Base-by-base conservation (phyloP, 805 yeast genomes). In the Cyberlindnera japonica region DNA sequence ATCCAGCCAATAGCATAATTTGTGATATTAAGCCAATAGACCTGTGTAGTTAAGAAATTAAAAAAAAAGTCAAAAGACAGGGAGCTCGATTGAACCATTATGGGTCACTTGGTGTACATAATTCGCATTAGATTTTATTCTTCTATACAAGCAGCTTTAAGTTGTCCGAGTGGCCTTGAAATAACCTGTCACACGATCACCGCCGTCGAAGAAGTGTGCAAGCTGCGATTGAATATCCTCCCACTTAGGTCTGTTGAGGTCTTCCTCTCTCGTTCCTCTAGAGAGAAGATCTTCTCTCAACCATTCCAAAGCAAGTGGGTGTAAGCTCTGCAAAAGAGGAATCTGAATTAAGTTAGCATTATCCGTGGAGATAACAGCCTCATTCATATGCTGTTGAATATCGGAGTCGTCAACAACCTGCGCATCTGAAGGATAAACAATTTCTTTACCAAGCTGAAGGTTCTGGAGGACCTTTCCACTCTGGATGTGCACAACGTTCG, bases 251-350 rank as follows among this genome's bases (percentile, higher is more conserved):
- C 69, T 69, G 65, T 74, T 46, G 81, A 67, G 21, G 67, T 68
- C 20, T 86, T 68, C 45, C 59, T 63, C 37, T 54, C 61, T 49
- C 73, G 69, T 37, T 59, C 77, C 41, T 49, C 60, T 37, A 32
- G 54, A 38, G 55, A 62, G 66, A 63, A 72, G 47, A 51, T 81
- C 87, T 2, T 63, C 59, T 18, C 63, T 50, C 18, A 85, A 64
- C 95, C 95, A 85, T 27, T 70, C 63, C 43, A 82, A 61, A 0
- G 89, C 90, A 38, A 85, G 60, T 4, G 95, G 95, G 57, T 85
- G 88, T 26, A 85, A 62, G 30, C 83, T 74, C 33, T 73, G 68
- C 4, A 74, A 67, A 19, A 68, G 61, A 11, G 67, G 61, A 11
- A 79, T 65, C 26, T 50, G 45, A 21, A 58, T 60, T 10, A 48